Evolutionary conservation across 768 basidiomycete genomes (phyloP).

Genomic region (Dioszegia crocea): DNA sequence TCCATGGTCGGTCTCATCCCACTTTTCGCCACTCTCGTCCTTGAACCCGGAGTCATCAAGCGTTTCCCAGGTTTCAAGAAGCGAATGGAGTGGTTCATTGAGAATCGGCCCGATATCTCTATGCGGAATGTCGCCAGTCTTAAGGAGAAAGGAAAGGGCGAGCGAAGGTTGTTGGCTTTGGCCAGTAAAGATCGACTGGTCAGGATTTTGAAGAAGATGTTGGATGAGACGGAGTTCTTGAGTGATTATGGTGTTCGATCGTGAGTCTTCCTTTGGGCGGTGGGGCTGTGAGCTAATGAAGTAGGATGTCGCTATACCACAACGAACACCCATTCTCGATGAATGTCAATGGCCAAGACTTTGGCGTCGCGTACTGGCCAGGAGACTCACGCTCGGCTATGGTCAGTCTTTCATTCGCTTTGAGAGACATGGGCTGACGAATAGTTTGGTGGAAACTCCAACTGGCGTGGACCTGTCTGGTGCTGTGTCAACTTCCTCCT

Average conservation of each 20-base stretch:
- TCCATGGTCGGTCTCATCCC: constrained; percentile 97
- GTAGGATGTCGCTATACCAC: constrained; percentile 80
- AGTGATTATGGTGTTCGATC: constrained; percentile 94
- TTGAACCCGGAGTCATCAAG: constrained; percentile 83
- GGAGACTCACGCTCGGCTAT: constrained; percentile 95
- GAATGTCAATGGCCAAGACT: constrained; percentile 83
- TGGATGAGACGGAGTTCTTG: constrained; percentile 94
- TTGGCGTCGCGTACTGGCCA: constrained; percentile 95
- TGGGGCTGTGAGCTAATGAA: background rate
- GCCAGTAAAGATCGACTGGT: constrained; percentile 86
- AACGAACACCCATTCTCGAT: constrained; percentile 92
- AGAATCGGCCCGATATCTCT: constrained; percentile 82
- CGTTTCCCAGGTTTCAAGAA: constrained; percentile 98
- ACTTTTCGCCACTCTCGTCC: constrained; percentile 85
- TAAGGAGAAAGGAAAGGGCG: constrained; percentile 78
- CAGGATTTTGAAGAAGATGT: constrained; percentile 88
- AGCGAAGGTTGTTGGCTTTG: constrained; percentile 81
- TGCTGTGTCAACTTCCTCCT: constrained; percentile 92
- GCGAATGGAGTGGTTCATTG: constrained; percentile 96
- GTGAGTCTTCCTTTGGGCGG: constrained; percentile 54
- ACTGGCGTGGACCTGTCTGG: constrained; percentile 88
- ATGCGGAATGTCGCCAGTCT: constrained; percentile 94
- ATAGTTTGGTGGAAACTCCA: constrained; percentile 67
- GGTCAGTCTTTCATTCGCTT: constrained; percentile 45
- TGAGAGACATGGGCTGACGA: background rate